Base-by-base conservation (phyloP, 352 stramenopile species). In the Phytopythium kandeliae region DNA sequence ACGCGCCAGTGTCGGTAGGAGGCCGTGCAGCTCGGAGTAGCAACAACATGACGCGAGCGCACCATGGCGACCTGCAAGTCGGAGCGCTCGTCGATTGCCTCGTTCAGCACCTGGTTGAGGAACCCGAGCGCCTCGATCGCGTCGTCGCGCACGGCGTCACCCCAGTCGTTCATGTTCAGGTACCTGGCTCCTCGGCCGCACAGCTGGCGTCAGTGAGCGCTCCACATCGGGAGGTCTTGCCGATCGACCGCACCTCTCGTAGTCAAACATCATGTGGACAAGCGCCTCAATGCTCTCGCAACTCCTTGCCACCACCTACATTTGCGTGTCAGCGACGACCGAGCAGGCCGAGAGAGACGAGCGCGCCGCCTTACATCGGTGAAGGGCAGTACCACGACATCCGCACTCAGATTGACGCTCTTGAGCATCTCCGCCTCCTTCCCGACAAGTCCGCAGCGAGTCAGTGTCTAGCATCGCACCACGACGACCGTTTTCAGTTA, bases 31-130 rank as follows among this genome's bases (percentile, higher is more conserved):
- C 4, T 7, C 31, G 4, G 31, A 15, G 31, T 6, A 11, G 11
- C 11, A 13, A 4, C 3, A 15, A 7, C 4, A 16, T 15, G 7
- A 13, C 24, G 33, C 0, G 36, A 40, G 33, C 36, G 17, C 69
- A 91, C 77, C 75, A 80, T 89, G 4, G 78, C 81, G 15, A 90
- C 80, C 57, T 89, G 77, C 1, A 92, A 53, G 43, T 92, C 81
- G 1, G 67, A 73, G 46, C 78, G 68, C 44, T 86, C 66, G 40
- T 92, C 78, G 33, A 92, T 88, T 10, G 84, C 66, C 58, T 89
- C 69, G 37, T 90, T 92, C 35, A 92, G 48, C 2, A 81, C 78
- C 21, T 85, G 65, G 55, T 89, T 88, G 3, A 92, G 51, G 33
- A 71, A 80, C 1, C 71, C 70, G 34, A 92, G 65, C 2, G 74